A percentile compares a stretch with the other conserved stretches of the same genome.
Conservation (phyloP, 495 filamentous ascomycete species). For the Xylaria curta region DNA sequence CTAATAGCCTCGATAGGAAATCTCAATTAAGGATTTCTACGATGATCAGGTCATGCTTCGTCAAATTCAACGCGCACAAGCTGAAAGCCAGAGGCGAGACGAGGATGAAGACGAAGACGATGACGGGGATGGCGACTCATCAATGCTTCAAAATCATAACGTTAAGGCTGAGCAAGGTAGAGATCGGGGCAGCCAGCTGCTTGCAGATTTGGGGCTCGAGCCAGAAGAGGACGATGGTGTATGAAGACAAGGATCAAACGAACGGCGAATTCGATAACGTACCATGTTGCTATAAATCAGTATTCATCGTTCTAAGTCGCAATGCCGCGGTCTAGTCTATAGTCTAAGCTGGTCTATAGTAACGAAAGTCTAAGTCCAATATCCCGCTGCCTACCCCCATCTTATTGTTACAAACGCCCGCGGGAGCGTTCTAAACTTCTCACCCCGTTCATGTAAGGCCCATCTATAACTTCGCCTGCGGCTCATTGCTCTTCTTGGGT, state of each 20-base stretch:
- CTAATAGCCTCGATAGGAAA: slow-evolving; percentile 38
- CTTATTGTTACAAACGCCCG: not conserved
- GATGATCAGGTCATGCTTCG: slow-evolving; percentile 51
- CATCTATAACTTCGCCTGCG: slow-evolving; percentile 44
- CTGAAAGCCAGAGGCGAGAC: slow-evolving; percentile 29
- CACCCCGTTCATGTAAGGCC: not conserved
- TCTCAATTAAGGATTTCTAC: slow-evolving; percentile 46
- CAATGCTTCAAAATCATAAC: slow-evolving; percentile 20
- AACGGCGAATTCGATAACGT: not conserved
- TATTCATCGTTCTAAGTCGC: not conserved
- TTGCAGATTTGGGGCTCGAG: slow-evolving; percentile 24
- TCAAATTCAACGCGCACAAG: slow-evolving; percentile 48
- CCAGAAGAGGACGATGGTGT: not conserved
- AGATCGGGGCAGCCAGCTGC: slow-evolving; percentile 17
- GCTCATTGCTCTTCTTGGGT: slow-evolving; percentile 62
- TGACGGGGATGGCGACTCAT: slow-evolving; percentile 37
- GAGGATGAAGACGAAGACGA: slow-evolving; percentile 38
- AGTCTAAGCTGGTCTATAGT: slow-evolving; percentile 23
- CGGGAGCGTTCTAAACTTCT: not conserved
- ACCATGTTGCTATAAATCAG: not conserved
- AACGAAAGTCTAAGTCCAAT: slow-evolving; percentile 34
- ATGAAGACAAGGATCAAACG: not conserved
- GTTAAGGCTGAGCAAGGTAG: slow-evolving; percentile 27
- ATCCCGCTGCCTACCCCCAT: not conserved
- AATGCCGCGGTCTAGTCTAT: slow-evolving; percentile 16